phyloP scores from a whole-genome alignment of 352 stramenopile genomes.

The Thalassiosira sp. region DNA sequence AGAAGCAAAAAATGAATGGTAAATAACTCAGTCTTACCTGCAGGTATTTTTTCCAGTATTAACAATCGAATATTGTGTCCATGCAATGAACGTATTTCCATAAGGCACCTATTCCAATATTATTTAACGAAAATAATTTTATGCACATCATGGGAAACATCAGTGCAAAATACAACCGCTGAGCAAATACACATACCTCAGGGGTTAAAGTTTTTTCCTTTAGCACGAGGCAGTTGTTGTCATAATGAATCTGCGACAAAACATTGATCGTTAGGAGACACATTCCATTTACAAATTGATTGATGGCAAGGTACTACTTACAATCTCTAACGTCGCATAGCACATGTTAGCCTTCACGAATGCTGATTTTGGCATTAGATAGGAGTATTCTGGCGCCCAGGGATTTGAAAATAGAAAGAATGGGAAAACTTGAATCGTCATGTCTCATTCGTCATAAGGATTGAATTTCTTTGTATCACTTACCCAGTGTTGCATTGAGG shows the following conservation, averaged over 20 bases:
- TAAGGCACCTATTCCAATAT: conserved; percentile 45
- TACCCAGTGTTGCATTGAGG: conserved; percentile 43
- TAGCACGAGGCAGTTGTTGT: conserved; percentile 44
- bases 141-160: not conserved
- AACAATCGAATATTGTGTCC: conserved; percentile 75
- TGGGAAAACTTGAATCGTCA: too few species aligned
- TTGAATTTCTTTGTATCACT: too few species aligned
- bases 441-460: too few species aligned
- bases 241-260: conserved; percentile 22
- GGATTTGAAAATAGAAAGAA: too few species aligned
- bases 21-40: too few species aligned
- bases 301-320: not conserved
- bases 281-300: not conserved
- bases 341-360: conserved; percentile 72
- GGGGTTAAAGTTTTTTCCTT: conserved; percentile 60
- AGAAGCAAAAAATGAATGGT: too few species aligned
- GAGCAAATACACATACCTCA: conserved; percentile 32
- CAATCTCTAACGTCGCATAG: conserved; percentile 47
- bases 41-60: conserved; percentile 76
- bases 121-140: not conserved
- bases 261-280: not conserved
- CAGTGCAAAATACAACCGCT: not conserved
- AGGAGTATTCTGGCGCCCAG: conserved; percentile 57
- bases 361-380: conserved; percentile 74
- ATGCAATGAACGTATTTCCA: conserved; percentile 74